Evolutionary conservation across 352 stramenopile species (phyloP), one percentile per base, ranked within the genome.

Genomic region (Globisporangium sylvaticum): DNA sequence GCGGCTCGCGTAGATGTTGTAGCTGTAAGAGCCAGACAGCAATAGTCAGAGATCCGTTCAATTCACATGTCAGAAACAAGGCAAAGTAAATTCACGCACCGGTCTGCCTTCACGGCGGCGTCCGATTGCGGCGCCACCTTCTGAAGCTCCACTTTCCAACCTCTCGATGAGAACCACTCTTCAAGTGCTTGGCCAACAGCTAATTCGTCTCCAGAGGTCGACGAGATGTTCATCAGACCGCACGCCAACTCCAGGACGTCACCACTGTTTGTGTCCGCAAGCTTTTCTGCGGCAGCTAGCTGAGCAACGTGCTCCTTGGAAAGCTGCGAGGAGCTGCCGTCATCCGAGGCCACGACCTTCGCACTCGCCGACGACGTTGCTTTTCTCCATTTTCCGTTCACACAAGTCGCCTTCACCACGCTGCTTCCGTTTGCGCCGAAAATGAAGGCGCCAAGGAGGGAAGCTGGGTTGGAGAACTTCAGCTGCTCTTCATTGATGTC

Each of bases 111-210:
- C 39, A 90, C 80, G 0, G 73, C 72, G 29, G 80, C 80, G 58
- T 89, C 81, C 1, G 75, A 63, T 62, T 94, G 84, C 8, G 84
- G 81, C 9, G 71, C 65, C 6, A 96, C 84, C 61, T 84, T 86
- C 53, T 96, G 88, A 68, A 86, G 71, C 61, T 93, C 74, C 18
- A 96, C 86, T 61, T 80, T 68, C 86, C 88, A 96, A 0, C 84
- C 87, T 8, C 82, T 77, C 56, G 65, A 69, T 58, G 73, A 72
- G 2, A 96, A 75, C 86, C 86, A 96, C 6, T 83, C 71, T 24
- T 82, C 70, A 25, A 96, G 72, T 24, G 86, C 73, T 44, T 87
- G 68, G 0, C 83, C 87, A n/a, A 92, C 89, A 29, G 73, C 66
- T 10, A 86, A 78, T 65, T 96, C 88, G n/a, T 91, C 72, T 15